Evolutionary conservation across 495 filamentous ascomycete genomes (phyloP), one percentile per base, ranked within the genome.

Genomic region (Aspergillus avenaceus): DNA sequence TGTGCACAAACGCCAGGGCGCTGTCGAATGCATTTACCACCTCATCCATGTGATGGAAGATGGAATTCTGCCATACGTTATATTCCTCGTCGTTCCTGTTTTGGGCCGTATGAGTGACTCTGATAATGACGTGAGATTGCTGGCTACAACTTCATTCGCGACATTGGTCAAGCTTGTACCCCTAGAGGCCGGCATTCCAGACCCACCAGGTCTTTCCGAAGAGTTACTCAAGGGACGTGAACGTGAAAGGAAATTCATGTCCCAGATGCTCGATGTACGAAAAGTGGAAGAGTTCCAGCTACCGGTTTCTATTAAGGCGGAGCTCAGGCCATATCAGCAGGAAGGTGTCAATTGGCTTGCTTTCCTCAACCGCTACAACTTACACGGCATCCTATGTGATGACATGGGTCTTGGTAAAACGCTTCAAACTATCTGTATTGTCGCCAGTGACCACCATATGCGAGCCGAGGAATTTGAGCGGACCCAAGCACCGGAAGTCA

Each of bases 391-490:
- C 70, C 89, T 98, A 46, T 98, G 93, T 64, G 93, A 98, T 62
- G 93, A 98, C 63, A 98, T 98, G 93, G 93, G 93, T 55, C 87
- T 98, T 37, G 93, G 93, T 26, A 98, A 98, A 68, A 98, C 93
- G 1, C 75, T 98, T 18, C 93, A 98, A 67, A 98, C 93, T 0
- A 81, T 98, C 37, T 97, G 95, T 63, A 97, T 98, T 60, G 91
- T 98, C 40, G 92, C 93, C 8, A 95, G 89, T 70, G 93, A 98
- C 64, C 93, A 98, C 64, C 91, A 96, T 62, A 74, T 93, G 64
- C 87, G 93, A 38, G 89, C 86, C 6, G 88, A 97, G 60, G 90
- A 97, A 63, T 97, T 83, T 57, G 82, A 80, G 41, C 87, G 84
- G 65, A 93, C 91, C 1, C 76, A 84, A 44, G 77, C 85, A 13